These are phyloP conservation scores for Maudiozyma serrabonitensis DNA, from an alignment of 805 yeast genomes.

Conservation along the genomic window DNA sequence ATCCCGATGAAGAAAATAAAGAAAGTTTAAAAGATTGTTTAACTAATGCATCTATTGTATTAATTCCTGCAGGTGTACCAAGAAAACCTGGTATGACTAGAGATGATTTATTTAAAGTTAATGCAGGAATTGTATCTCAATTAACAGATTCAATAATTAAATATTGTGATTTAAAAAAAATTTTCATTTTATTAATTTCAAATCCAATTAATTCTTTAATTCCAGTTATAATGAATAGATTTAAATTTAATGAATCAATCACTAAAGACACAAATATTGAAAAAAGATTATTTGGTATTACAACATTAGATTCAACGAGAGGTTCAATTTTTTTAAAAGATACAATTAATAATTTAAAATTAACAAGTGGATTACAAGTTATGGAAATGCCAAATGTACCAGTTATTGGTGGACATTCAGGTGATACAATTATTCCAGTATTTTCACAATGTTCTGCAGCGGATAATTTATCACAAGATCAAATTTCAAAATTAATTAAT, in stretches of 20 bases:
- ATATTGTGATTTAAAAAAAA: slow-evolving; percentile 48
- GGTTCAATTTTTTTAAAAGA: slow-evolving; percentile 66
- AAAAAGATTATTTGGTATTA: slow-evolving; percentile 72
- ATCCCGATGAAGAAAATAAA: slow-evolving; percentile 31
- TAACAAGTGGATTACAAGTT: background rate
- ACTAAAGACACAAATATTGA: slow-evolving; percentile 53
- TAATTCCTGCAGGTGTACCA: slow-evolving; percentile 79
- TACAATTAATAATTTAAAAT: slow-evolving; percentile 34
- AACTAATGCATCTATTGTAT: slow-evolving; percentile 16
- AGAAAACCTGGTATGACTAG: slow-evolving; percentile 94
- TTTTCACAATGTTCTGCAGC: slow-evolving; percentile 36
- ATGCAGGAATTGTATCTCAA: slow-evolving; percentile 69
- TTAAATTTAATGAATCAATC: slow-evolving; percentile 38
- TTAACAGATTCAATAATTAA: slow-evolving; percentile 69
- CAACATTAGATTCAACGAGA: slow-evolving; percentile 79
- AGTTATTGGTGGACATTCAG: slow-evolving; percentile 92
- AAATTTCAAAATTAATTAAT: slow-evolving; percentile 54
- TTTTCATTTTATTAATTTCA: slow-evolving; percentile 73
- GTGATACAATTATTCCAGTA: slow-evolving; percentile 87
- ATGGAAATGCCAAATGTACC: slow-evolving; percentile 41
- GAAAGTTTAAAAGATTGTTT: slow-evolving; percentile 16
- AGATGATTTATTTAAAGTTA: slow-evolving; percentile 77
- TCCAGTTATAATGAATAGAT: slow-evolving; percentile 76
- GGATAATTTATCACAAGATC: slow-evolving; percentile 25
- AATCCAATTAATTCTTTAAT: slow-evolving; percentile 93